Conservation (phyloP, 139 green algal genomes). For the Zygnema circumcarinatum region DNA sequence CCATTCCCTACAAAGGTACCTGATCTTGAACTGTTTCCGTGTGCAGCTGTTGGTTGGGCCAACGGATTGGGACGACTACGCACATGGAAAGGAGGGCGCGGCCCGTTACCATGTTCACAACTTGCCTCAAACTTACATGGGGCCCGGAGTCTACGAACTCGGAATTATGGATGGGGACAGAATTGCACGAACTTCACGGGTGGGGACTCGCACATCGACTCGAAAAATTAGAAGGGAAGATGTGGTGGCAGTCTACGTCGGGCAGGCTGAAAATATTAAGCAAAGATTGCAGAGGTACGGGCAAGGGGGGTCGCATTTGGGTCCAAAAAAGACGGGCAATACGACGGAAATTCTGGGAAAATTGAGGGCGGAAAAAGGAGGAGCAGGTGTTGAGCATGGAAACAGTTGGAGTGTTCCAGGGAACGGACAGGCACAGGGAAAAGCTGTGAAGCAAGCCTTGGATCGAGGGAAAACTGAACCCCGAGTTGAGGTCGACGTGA, state of each 20-base stretch:
- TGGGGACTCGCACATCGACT: neutral
- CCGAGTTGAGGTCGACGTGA: neutral
- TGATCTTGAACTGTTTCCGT: neutral
- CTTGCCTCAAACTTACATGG: constrained; percentile 18
- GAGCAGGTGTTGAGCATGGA: neutral
- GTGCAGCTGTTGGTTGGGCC: constrained; percentile 41
- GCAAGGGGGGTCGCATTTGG: constrained; percentile 13
- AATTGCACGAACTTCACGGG: neutral
- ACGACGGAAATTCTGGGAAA: neutral
- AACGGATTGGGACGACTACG: constrained; percentile 22
- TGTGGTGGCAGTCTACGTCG: constrained; percentile 38
- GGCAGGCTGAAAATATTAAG: constrained; percentile 35
- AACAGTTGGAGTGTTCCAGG: neutral
- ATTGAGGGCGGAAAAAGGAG: neutral
- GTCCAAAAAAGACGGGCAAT: neutral
- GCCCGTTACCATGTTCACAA: constrained; percentile 23
- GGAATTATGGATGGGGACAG: neutral
- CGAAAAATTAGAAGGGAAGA: neutral
- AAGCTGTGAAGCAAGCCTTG: neutral
- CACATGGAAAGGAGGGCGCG: constrained; percentile 26
- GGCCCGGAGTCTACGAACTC: constrained; percentile 34
- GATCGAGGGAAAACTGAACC: neutral
- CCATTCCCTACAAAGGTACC: neutral
- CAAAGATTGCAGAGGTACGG: constrained; percentile 41
- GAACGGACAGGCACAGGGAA: neutral